phyloP scores from a whole-genome alignment of 1,284 basidiomycete species.

The Trametes sp. region DNA sequence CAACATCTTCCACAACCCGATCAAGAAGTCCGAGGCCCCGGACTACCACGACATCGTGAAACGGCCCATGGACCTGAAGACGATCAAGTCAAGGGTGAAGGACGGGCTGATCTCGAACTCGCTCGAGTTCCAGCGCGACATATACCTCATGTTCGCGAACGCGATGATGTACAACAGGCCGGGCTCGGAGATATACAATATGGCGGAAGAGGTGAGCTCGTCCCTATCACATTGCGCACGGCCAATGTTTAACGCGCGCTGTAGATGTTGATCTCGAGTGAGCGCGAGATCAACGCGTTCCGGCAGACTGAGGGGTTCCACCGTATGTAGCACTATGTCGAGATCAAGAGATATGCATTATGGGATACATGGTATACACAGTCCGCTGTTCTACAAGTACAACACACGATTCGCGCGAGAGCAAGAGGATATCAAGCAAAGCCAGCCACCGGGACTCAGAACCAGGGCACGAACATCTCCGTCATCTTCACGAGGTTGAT shows the following conservation, averaged over 20 bases:
- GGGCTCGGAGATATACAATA: constrained; percentile 81
- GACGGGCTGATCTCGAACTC: constrained; percentile 84
- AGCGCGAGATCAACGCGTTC: constrained; percentile 78
- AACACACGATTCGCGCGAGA: constrained; percentile 12
- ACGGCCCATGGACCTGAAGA: constrained; percentile 92
- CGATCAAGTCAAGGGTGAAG: constrained; percentile 82
- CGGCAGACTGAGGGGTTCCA: constrained; percentile 76
- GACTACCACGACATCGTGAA: constrained; percentile 93
- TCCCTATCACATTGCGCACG: neutral
- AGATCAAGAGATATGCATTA: constrained; percentile 11
- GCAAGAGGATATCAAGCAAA: neutral
- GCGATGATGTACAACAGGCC: constrained; percentile 95
- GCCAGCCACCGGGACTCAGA: constrained; percentile 52
- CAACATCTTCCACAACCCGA: constrained; percentile 90
- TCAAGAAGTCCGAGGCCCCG: constrained; percentile 86
- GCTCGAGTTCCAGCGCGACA: constrained; percentile 88
- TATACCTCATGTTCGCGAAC: constrained; percentile 94
- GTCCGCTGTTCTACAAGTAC: constrained; percentile 18
- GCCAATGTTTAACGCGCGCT: neutral
- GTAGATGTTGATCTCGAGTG: constrained; percentile 88
- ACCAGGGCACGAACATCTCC: constrained; percentile 87
- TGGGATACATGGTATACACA: constrained; percentile 16
- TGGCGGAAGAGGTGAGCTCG: constrained; percentile 84
- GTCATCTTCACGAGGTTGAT: constrained; percentile 82
- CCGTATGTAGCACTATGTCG: constrained; percentile 33